phyloP scores from a whole-genome alignment of 2,329 filamentous ascomycete species.

The Exophiala calicioides region DNA sequence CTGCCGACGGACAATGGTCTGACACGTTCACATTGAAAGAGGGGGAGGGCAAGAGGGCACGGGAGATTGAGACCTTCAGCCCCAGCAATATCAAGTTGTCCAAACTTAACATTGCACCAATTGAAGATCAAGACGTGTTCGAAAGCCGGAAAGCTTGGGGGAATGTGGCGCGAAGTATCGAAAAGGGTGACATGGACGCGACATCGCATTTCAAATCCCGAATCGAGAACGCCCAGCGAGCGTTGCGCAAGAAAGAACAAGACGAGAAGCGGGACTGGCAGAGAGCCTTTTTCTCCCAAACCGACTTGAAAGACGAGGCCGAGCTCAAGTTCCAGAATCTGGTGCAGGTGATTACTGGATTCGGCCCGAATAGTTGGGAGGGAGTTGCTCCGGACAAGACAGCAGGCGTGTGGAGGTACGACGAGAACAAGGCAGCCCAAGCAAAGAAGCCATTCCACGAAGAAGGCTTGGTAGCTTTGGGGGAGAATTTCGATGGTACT shows the following conservation, averaged over 20 bases:
- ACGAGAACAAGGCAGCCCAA: constrained; percentile 53
- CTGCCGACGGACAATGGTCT: constrained; percentile 87
- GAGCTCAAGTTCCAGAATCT: constrained; percentile 45
- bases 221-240: constrained; percentile 88
- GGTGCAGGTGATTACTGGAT: constrained; percentile 39
- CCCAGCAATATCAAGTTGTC: constrained; percentile 57
- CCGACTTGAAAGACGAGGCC: constrained; percentile 36
- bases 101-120: constrained; percentile 68
- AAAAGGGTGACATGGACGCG: constrained; percentile 79
- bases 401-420: constrained; percentile 70
- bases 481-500: constrained; percentile 32
- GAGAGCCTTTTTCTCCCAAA: constrained; percentile 70
- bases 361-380: constrained; percentile 37
- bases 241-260: constrained; percentile 71
- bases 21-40: constrained; percentile 30
- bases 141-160: constrained; percentile 88
- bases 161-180: constrained; percentile 80
- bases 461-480: constrained; percentile 43
- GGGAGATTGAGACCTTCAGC: constrained; percentile 58
- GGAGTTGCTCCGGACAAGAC: constrained; percentile 64
- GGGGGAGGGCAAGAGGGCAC: constrained; percentile 43
- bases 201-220: constrained; percentile 79
- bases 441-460: constrained; percentile 47
- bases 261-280: constrained; percentile 76
- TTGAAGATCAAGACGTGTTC: constrained; percentile 81